Conservation (phyloP, 768 basidiomycete species). For the Auriscalpium vulgare region DNA sequence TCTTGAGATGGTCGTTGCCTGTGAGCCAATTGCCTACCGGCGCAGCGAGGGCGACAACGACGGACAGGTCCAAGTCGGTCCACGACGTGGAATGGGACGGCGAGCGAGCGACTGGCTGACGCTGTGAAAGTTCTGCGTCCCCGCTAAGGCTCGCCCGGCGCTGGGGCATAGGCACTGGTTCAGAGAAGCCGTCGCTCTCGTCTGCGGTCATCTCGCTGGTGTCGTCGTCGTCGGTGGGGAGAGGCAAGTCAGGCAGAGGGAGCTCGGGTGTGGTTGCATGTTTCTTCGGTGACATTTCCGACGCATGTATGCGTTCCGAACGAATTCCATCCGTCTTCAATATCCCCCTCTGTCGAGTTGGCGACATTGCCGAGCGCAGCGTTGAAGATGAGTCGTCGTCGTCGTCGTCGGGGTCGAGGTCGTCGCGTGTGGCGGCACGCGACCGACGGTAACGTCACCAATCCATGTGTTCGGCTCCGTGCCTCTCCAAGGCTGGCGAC, state of each 20-base stretch:
- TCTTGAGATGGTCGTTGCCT: conserved; percentile 71
- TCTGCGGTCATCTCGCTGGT: conserved; percentile 5
- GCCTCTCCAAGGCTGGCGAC: too few relatives aligned
- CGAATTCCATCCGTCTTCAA: background rate
- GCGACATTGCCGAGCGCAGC: background rate
- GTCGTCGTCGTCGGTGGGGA: conserved; percentile 7
- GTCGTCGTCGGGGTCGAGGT: background rate
- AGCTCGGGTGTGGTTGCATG: background rate
- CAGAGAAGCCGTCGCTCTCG: conserved; percentile 1
- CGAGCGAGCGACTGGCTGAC: background rate
- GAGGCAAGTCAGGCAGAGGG: conserved; percentile 1
- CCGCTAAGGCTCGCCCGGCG: background rate
- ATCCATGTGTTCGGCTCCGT: too few relatives aligned
- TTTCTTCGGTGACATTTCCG: background rate
- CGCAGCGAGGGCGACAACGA: conserved; percentile 64
- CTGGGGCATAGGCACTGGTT: background rate
- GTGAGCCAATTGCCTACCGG: conserved; percentile 77
- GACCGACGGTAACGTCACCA: too few relatives aligned
- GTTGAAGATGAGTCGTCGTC: background rate
- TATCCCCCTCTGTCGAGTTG: background rate
- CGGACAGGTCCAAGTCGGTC: conserved; percentile 68
- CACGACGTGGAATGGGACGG: conserved; percentile 28
- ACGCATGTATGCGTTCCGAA: background rate
- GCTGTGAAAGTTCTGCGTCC: background rate
- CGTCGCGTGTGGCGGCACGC: background rate